These are phyloP conservation scores for Puccinia hordei DNA, from an alignment of 1,284 basidiomycete genomes.

Conservation along the genomic window DNA sequence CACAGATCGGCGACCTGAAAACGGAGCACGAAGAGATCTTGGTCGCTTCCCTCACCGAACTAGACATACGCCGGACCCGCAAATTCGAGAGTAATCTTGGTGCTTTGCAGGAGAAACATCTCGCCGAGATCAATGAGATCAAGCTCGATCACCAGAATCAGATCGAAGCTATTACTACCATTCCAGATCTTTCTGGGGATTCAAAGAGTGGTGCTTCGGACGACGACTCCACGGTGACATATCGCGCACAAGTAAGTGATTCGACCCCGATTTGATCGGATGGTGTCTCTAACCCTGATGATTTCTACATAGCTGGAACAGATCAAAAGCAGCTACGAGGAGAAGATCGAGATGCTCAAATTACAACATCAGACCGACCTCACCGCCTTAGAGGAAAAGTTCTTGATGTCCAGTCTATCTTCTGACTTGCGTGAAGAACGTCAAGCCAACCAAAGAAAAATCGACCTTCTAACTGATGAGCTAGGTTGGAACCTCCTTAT, in stretches of 20 bases:
- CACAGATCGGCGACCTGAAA: background rate
- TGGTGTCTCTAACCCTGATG: background rate
- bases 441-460: background rate
- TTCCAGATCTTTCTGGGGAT: background rate
- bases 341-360: constrained; percentile 23
- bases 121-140: background rate
- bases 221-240: background rate
- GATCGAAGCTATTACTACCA: background rate
- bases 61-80: constrained; percentile 16
- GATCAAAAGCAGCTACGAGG: constrained; percentile 7
- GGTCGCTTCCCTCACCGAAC: constrained; percentile 22
- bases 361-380: background rate
- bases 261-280: background rate
- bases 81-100: constrained; percentile 31
- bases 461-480: constrained; percentile 14
- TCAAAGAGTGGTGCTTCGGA: background rate
- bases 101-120: background rate
- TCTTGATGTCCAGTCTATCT: constrained; percentile 4
- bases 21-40: constrained; percentile 51
- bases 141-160: background rate
- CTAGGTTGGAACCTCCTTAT: constrained; percentile 11
- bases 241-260: background rate
- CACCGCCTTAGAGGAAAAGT: background rate
- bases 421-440: constrained; percentile 1
- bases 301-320: background rate